Evolutionary conservation across 2,329 filamentous ascomycete species (phyloP).

Genomic region (Pleurostoma richardsiae): DNA sequence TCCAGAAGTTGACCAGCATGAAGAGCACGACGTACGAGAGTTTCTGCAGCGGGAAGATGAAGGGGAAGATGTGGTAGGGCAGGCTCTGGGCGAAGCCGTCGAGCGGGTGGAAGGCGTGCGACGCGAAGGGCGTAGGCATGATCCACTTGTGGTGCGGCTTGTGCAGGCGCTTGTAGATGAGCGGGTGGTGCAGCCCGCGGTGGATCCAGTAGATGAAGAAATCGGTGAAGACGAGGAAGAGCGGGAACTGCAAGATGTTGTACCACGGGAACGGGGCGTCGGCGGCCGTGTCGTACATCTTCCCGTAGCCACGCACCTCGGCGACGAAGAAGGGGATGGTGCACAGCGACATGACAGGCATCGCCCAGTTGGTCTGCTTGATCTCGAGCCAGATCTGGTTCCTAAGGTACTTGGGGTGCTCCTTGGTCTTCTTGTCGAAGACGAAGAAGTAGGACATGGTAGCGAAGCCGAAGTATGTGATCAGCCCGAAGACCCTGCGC

Average conservation of each 20-base stretch:
- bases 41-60: conserved; percentile 90
- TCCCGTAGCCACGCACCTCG: conserved; percentile 80
- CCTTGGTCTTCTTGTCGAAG: conserved; percentile 84
- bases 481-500: conserved; percentile 73
- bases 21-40: conserved; percentile 82
- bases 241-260: conserved; percentile 76
- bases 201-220: conserved; percentile 90
- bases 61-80: conserved; percentile 90
- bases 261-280: conserved; percentile 76
- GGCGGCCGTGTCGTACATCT: conserved; percentile 76
- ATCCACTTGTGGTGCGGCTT: conserved; percentile 99
- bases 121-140: conserved; percentile 91
- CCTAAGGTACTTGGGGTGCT: conserved; percentile 92
- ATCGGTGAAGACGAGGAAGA: conserved; percentile 87
- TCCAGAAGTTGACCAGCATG: conserved; percentile 94
- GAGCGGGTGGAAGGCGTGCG: conserved; percentile 89
- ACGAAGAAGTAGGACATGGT: conserved; percentile 80
- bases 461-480: conserved; percentile 82
- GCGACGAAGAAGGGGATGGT: conserved; percentile 76
- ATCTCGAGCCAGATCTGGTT: conserved; percentile 89
- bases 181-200: conserved; percentile 75
- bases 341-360: conserved; percentile 78
- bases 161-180: conserved; percentile 82
- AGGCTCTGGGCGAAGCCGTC: conserved; percentile 86
- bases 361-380: conserved; percentile 65